These are phyloP conservation scores for Vanilla planifolia DNA, from an alignment of 106 monocot species.

Conservation along the genomic window DNA sequence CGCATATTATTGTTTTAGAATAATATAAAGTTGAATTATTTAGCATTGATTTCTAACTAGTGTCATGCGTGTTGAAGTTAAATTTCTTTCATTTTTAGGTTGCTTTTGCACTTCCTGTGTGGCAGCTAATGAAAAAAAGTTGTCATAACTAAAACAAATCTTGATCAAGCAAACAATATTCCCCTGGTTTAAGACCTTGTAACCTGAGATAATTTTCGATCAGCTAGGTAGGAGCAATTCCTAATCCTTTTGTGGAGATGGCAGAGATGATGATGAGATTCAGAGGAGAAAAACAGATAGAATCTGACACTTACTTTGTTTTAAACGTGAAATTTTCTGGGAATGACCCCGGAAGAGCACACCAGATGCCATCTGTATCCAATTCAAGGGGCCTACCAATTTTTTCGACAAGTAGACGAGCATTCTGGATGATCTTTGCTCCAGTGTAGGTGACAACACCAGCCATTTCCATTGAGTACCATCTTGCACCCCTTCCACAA, in stretches of 20 bases:
- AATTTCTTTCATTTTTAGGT: no score
- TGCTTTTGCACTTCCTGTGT: no score
- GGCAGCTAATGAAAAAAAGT: no score
- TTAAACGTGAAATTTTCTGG: conserved; percentile 95
- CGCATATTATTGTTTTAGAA: no score
- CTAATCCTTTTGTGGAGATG: background rate
- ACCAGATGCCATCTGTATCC: conserved; percentile 99
- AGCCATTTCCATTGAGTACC: conserved; percentile 99
- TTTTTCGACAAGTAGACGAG: conserved; percentile 86
- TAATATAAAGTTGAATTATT: no score
- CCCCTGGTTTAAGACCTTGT: background rate
- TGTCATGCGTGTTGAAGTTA: no score
- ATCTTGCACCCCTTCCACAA: conserved; percentile 81
- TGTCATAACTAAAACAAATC: background rate
- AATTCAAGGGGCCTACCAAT: conserved; percentile 93
- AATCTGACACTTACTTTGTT: conserved; percentile 60
- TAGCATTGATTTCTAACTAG: no score
- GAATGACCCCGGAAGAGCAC: conserved; percentile 96
- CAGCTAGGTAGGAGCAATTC: background rate
- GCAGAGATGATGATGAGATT: background rate
- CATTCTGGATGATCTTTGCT: conserved; percentile 98
- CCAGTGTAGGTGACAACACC: conserved; percentile 99
- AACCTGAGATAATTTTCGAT: background rate
- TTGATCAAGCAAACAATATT: background rate
- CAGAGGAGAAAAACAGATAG: conserved; percentile 1